phyloP scores from a whole-genome alignment of 352 stramenopile species.

The Phytophthora pistaciae region DNA sequence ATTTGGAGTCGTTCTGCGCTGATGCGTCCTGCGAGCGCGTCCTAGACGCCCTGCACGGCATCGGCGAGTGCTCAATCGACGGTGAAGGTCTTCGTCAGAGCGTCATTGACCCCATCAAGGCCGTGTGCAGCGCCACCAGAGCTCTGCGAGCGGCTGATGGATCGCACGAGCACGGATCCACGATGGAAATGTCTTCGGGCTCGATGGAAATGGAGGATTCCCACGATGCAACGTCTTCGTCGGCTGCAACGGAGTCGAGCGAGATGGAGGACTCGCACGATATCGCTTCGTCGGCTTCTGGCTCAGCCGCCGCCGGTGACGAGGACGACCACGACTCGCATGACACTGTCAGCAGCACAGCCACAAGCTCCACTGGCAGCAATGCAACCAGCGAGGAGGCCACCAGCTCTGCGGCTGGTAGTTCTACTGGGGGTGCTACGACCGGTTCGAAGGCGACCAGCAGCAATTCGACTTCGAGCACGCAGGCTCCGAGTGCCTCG shows the following conservation, averaged over 20 bases:
- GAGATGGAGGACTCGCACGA: slow-evolving; percentile 9
- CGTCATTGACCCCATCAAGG: slow-evolving; percentile 23
- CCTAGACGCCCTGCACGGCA: not conserved
- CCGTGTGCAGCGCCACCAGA: slow-evolving; percentile 17
- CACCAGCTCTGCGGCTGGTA: not conserved
- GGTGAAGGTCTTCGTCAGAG: slow-evolving; percentile 13
- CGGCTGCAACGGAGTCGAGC: not conserved
- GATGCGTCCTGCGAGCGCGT: slow-evolving; percentile 17
- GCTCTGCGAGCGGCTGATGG: slow-evolving; percentile 15
- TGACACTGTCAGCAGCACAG: slow-evolving; percentile 5
- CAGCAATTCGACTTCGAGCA: slow-evolving; percentile 22
- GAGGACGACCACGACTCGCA: slow-evolving; percentile 14
- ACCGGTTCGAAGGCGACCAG: slow-evolving; percentile 4
- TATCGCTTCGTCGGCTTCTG: slow-evolving; percentile 1
- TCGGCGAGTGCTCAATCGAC: slow-evolving; percentile 26
- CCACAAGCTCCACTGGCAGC: not conserved
- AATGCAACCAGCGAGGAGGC: not conserved
- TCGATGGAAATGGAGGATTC: slow-evolving; percentile 14
- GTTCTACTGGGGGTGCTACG: not conserved
- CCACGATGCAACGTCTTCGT: slow-evolving; percentile 6
- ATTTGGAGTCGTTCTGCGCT: slow-evolving; percentile 20
- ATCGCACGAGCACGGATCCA: slow-evolving; percentile 15
- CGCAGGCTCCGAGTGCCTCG: slow-evolving; percentile 4
- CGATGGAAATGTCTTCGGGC: slow-evolving; percentile 14
- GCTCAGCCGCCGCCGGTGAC: slow-evolving; percentile 9